These are phyloP conservation scores for Ministeria vibrans DNA, from an alignment of 78 protist genomes.

Conservation along the genomic window DNA sequence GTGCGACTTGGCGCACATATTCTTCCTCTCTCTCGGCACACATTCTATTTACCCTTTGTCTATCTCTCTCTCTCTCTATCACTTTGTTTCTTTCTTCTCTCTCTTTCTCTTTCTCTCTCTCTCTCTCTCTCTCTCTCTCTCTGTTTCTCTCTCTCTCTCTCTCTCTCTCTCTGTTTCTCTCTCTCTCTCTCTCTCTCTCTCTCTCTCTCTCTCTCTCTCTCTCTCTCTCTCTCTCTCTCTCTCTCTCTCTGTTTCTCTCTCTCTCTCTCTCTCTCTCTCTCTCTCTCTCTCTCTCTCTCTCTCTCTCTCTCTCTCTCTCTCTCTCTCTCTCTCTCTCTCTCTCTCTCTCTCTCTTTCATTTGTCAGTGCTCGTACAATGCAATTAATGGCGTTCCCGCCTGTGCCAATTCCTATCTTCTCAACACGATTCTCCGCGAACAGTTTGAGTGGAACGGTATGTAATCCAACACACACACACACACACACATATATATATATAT, in stretches of 20 bases:
- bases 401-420: slow-evolving; percentile 23
- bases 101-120: too few relatives aligned
- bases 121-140: too few relatives aligned
- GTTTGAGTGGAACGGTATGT: slow-evolving; percentile 17
- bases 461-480: not conserved
- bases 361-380: slow-evolving; percentile 52
- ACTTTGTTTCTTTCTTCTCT: too few relatives aligned
- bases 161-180: too few relatives aligned
- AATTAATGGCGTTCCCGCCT: slow-evolving; percentile 32
- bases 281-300: too few relatives aligned
- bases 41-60: slow-evolving; percentile 17
- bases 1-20: not conserved
- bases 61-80: too few relatives aligned
- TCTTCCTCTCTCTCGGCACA: not conserved
- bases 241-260: not conserved
- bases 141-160: too few relatives aligned
- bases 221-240: not conserved
- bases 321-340: too few relatives aligned
- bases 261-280: too few relatives aligned
- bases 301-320: too few relatives aligned
- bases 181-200: too few relatives aligned
- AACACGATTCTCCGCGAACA: not conserved
- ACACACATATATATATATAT: not conserved
- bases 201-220: not conserved
- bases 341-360: too few relatives aligned